These are phyloP conservation scores for Musa acuminata DNA, from an alignment of 176 grass and related monocot genomes.

Conservation along the genomic window DNA sequence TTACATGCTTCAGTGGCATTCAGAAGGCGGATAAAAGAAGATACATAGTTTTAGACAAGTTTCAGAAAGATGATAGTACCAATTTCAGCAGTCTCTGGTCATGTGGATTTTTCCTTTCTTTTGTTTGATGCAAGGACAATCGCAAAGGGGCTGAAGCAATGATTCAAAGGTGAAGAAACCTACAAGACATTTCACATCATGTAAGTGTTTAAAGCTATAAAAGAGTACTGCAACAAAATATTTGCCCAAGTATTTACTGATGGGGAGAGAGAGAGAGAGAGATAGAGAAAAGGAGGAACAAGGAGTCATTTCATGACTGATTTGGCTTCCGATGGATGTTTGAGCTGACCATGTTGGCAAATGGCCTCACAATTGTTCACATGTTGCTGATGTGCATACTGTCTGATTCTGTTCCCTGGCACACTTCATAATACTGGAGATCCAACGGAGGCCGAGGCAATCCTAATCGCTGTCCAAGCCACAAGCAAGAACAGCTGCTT, in stretches of 20 bases:
- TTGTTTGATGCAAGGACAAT: not conserved
- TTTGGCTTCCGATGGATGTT: constrained; percentile 8
- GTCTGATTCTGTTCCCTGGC: not conserved
- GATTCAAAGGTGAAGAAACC: not conserved
- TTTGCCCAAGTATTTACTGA: not conserved
- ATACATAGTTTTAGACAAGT: not conserved
- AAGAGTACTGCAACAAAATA: not conserved
- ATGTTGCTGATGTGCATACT: not conserved
- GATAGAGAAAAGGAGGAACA: not conserved
- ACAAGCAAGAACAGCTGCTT: not conserved
- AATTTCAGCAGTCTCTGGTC: not conserved
- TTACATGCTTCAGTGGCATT: no score
- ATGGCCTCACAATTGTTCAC: not conserved
- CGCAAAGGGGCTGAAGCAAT: not conserved
- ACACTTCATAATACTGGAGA: not conserved
- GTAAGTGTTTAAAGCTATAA: not conserved
- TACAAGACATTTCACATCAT: not conserved
- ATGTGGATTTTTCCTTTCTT: not conserved
- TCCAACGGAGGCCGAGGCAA: not conserved
- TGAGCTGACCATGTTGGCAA: constrained; percentile 8
- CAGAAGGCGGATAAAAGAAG: not conserved
- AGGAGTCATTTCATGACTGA: not conserved
- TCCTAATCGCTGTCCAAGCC: not conserved
- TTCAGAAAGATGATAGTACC: not conserved
- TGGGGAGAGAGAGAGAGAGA: not conserved